Base-by-base conservation (phyloP, 1,139 yeast genomes). In the Yamadazyma taylorii region DNA sequence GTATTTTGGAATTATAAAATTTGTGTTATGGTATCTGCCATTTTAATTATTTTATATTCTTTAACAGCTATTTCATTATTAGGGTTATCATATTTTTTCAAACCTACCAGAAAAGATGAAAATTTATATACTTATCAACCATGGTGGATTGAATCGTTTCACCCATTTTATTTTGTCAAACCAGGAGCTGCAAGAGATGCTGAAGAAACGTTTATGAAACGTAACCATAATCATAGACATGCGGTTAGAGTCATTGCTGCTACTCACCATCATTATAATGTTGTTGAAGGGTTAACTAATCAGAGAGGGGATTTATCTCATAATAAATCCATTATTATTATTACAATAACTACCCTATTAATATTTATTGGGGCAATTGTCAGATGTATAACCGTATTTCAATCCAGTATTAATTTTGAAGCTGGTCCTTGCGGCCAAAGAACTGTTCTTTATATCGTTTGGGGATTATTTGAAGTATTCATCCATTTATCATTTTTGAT, bases 141-240 rank as follows among this genome's bases (percentile, higher is more conserved):
- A 15, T 67, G 73, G 73, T 68, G 74, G 74, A 62, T 68, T 43
- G 71, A 67, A 47, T 59, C 66, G 12, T 68, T 68, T 46, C 46
- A 56, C 24, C 68, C 72, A 6, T 59, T 63, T 29, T 68, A 68
- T 46, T 68, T 65, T 47, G 73, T 66, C 15, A 51, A 55, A 42
- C 57, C 57, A 28, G 56, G 56, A 16, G 73, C 71, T 1, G 60
- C 61, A 10, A 50, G 49, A 33, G 56, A 60, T 23, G 73, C 73
- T 3, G 73, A 61, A 45, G 64, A 58, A 36, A 53, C 69, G 0
- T 67, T 68, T 37, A 63, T 66, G 72, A 66, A 61, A 47, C 53
- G 73, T 50, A 64, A 64, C 49, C 65, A 60, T 37, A 63, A 66
- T 44, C 73, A 67, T 45, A 54, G 73, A 42, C 68, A 65, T 45